phyloP scores from a whole-genome alignment of 2,329 filamentous ascomycete genomes.

The Cadophora luteo-olivacea region DNA sequence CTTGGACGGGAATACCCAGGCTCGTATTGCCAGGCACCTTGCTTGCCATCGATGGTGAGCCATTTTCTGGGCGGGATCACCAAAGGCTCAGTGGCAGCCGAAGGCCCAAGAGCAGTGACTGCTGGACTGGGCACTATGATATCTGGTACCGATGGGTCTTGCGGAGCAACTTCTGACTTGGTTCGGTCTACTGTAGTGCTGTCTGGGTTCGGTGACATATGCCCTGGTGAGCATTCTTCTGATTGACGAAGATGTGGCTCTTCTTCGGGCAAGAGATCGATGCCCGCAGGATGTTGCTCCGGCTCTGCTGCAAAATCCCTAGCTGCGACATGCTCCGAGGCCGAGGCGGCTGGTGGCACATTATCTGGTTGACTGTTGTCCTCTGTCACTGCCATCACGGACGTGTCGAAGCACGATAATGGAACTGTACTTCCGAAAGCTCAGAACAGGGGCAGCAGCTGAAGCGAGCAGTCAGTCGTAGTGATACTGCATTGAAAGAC shows the following conservation, averaged over 20 bases:
- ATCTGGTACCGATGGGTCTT: constrained; percentile 5
- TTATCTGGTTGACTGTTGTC: not conserved
- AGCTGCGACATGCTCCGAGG: not conserved
- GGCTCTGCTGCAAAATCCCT: not conserved
- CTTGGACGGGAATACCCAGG: not conserved
- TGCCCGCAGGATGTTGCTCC: not conserved
- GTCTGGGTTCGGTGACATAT: not conserved
- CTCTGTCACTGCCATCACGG: not conserved
- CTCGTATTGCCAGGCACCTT: constrained; percentile 8
- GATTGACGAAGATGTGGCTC: not conserved
- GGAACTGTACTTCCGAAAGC: not conserved
- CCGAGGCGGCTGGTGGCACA: not conserved
- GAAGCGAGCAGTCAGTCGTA: not conserved
- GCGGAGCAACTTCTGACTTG: not conserved
- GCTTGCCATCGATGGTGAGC: constrained; percentile 4
- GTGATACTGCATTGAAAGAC: not conserved
- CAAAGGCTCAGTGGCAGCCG: not conserved
- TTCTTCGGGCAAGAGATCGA: not conserved
- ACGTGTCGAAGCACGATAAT: too few species aligned
- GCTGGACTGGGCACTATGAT: not conserved
- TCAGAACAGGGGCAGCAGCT: not conserved
- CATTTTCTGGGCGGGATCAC: not conserved
- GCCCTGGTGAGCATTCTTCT: not conserved
- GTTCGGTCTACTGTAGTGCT: not conserved
- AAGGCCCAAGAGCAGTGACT: not conserved